Evolutionary conservation across 1,284 basidiomycete species (phyloP).

Genomic region (Neolentinus lepideus): DNA sequence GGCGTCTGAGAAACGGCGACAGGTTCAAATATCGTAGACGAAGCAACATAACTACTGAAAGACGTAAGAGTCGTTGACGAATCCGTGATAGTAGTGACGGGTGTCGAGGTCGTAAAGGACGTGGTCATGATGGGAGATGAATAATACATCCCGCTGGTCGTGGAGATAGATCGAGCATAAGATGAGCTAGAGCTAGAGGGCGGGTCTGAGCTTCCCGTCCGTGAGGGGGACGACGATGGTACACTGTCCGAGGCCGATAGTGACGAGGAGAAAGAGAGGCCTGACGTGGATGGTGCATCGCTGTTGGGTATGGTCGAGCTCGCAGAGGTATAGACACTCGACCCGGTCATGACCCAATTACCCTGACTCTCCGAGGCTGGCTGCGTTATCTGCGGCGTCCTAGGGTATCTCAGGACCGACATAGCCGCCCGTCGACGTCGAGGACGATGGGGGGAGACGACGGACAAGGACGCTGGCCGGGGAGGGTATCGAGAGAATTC

Average conservation of each 20-base stretch:
- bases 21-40: conserved; percentile 15
- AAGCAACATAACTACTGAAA: conserved; percentile 26
- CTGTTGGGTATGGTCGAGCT: not conserved
- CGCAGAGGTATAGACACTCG: not conserved
- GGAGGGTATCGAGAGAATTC: not conserved
- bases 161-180: not conserved
- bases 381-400: not conserved
- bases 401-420: not conserved
- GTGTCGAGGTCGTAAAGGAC: conserved; percentile 21
- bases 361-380: not conserved
- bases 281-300: not conserved
- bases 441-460: not conserved
- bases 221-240: not conserved
- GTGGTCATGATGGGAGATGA: conserved; percentile 21
- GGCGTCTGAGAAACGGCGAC: conserved; percentile 15
- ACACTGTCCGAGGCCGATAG: not conserved
- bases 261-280: not conserved
- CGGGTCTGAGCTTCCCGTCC: not conserved
- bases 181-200: conserved; percentile 3
- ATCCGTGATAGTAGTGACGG: conserved; percentile 17
- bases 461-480: not conserved
- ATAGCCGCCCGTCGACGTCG: not conserved
- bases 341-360: not conserved
- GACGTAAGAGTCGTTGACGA: conserved; percentile 37
- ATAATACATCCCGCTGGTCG: not conserved